A percentile compares a stretch with the other conserved stretches of the same genome.
phyloP scores from a whole-genome alignment of 257 asterid species.

The Solanum pimpinellifolium region DNA sequence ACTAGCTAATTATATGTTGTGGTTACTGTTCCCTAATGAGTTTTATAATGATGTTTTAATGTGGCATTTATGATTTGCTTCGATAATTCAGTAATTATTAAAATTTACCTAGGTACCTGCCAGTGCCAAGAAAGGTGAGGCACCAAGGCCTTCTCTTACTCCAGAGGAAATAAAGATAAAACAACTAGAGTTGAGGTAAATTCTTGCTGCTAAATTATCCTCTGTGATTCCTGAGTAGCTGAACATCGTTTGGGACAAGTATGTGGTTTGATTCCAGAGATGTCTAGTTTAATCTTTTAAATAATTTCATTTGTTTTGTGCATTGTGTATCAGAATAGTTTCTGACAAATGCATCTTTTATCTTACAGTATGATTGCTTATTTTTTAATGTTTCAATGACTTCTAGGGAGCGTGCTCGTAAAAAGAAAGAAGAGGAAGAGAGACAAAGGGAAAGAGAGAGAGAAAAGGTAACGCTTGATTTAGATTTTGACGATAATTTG shows the following conservation, averaged over 20 bases:
- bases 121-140: conserved; percentile 41
- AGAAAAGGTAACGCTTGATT: conserved; percentile 53
- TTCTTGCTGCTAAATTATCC: neutral
- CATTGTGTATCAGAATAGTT: neutral
- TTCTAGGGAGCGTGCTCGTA: conserved; percentile 82
- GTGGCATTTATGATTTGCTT: neutral
- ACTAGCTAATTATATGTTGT: neutral
- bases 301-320: neutral
- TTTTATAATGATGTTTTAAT: neutral
- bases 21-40: neutral
- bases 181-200: conserved; percentile 63
- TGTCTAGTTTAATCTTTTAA: neutral
- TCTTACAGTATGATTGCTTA: neutral
- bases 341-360: neutral
- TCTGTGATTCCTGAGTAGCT: neutral
- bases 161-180: conserved; percentile 73
- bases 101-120: conserved; percentile 47
- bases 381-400: neutral
- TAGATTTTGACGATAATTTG: neutral
- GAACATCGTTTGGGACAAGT: neutral
- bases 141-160: conserved; percentile 65
- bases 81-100: neutral
- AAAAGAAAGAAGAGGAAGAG: conserved; percentile 96
- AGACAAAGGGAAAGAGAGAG: conserved; percentile 72
- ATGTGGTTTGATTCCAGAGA: neutral